These are phyloP conservation scores for Zygosaccharomyces pseudorouxii DNA, from an alignment of 805 yeast genomes.

Conservation along the genomic window DNA sequence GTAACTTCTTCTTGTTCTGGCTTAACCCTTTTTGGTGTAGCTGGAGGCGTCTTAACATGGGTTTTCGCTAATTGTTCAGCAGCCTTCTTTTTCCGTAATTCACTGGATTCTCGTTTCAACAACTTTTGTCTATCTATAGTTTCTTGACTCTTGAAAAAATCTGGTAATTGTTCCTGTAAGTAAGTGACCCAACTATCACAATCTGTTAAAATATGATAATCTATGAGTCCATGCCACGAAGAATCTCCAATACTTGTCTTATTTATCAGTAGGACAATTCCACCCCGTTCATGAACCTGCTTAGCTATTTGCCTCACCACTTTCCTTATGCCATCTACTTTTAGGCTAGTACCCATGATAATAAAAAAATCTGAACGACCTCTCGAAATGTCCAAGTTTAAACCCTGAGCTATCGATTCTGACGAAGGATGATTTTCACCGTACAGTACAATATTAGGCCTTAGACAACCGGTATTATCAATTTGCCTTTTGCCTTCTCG, in stretches of 20 bases:
- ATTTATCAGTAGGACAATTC: slow-evolving; percentile 73
- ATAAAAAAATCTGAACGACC: slow-evolving; percentile 70
- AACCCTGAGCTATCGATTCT: slow-evolving; percentile 68
- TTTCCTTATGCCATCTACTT: slow-evolving; percentile 83
- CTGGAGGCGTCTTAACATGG: slow-evolving; percentile 13
- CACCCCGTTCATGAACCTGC: slow-evolving; percentile 72
- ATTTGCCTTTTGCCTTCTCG: slow-evolving; percentile 69
- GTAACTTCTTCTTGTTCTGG: neutral
- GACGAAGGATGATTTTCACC: slow-evolving; percentile 92
- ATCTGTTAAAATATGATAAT: slow-evolving; percentile 72
- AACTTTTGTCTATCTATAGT: slow-evolving; percentile 31
- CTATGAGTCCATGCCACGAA: slow-evolving; percentile 68
- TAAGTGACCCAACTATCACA: slow-evolving; percentile 76
- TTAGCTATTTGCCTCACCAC: slow-evolving; percentile 66
- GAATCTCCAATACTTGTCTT: slow-evolving; percentile 56
- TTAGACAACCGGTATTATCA: slow-evolving; percentile 64
- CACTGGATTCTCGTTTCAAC: slow-evolving; percentile 33
- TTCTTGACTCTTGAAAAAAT: slow-evolving; percentile 54
- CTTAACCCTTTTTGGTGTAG: slow-evolving; percentile 17
- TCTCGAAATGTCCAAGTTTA: slow-evolving; percentile 54
- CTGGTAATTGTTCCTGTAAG: slow-evolving; percentile 52
- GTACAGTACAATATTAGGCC: slow-evolving; percentile 88
- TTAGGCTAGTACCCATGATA: slow-evolving; percentile 90
- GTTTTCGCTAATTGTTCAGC: slow-evolving; percentile 16
- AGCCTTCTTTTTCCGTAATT: slow-evolving; percentile 23